Percentiles rank a stretch among this genome's conserved stretches.
These are phyloP conservation scores for Tolypocladium paradoxum DNA, from an alignment of 2,329 filamentous ascomycete species.

Conservation along the genomic window DNA sequence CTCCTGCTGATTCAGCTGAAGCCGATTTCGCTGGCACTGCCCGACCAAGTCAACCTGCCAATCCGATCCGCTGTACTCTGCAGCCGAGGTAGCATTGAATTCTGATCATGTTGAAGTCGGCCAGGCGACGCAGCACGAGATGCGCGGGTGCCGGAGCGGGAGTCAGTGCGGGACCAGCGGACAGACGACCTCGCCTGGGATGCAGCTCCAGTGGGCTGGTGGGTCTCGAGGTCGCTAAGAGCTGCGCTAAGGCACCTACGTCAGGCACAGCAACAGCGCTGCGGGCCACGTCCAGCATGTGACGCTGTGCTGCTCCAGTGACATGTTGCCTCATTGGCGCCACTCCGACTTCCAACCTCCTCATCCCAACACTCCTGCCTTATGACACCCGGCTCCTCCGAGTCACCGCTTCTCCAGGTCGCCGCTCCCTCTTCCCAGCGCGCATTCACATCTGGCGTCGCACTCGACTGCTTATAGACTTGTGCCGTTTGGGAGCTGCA, in stretches of 20 bases:
- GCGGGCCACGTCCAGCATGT: neutral
- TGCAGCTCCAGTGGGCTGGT: neutral
- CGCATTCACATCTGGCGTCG: neutral
- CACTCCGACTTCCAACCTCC: neutral
- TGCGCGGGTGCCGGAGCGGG: neutral
- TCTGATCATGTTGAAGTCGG: neutral
- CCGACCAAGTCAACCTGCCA: neutral
- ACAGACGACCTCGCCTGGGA: too few relatives aligned
- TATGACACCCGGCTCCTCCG: neutral
- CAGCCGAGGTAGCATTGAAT: neutral
- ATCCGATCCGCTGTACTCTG: neutral
- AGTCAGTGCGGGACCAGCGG: too few relatives aligned
- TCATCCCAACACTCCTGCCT: neutral
- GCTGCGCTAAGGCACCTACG: neutral
- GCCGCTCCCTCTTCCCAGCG: neutral
- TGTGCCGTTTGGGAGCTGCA: neutral
- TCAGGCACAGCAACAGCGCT: neutral
- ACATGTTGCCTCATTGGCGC: neutral
- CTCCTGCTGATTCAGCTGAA: neutral
- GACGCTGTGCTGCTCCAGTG: neutral
- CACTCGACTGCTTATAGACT: neutral
- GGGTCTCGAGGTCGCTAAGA: neutral
- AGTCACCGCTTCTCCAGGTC: neutral
- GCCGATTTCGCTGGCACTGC: neutral
- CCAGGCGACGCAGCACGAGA: neutral